These are phyloP conservation scores for Cajanus cajan DNA, from an alignment of 306 rosid genomes.

Conservation along the genomic window DNA sequence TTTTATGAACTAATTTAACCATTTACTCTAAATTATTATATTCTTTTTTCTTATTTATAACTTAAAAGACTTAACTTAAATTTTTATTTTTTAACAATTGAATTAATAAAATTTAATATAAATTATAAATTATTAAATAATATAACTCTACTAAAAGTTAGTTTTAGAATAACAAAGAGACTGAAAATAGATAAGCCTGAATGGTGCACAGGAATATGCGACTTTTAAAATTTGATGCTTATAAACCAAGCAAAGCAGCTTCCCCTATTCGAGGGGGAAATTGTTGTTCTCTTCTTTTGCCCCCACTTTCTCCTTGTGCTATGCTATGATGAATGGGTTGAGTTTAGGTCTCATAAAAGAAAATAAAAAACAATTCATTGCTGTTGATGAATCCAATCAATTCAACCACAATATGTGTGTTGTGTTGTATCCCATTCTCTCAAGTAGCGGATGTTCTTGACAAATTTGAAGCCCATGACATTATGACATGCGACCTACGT, in stretches of 20 bases:
- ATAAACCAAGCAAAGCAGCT: slow-evolving; percentile 2
- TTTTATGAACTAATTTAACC: too few species aligned
- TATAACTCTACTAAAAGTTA: too few species aligned
- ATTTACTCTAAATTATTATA: too few species aligned
- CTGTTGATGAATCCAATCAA: not conserved
- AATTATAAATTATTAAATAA: too few species aligned
- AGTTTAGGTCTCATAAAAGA: not conserved
- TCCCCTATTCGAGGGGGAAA: not conserved
- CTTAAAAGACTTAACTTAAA: too few species aligned
- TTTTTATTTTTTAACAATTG: too few species aligned
- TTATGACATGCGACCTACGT: not conserved
- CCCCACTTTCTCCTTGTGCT: not conserved
- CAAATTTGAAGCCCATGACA: not conserved
- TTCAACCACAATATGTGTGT: not conserved
- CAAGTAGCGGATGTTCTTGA: not conserved
- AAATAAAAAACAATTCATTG: not conserved
- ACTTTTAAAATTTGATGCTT: slow-evolving; percentile 14
- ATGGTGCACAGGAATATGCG: not conserved
- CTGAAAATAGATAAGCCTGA: not conserved
- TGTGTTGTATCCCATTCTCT: not conserved
- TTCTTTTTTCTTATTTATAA: too few species aligned
- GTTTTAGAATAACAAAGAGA: not conserved
- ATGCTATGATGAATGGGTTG: not conserved
- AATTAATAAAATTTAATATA: too few species aligned
- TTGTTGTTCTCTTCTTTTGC: not conserved